Conservation (phyloP, 192 early-diverging fungal species). For the Phlyctochytrium arcticum region DNA sequence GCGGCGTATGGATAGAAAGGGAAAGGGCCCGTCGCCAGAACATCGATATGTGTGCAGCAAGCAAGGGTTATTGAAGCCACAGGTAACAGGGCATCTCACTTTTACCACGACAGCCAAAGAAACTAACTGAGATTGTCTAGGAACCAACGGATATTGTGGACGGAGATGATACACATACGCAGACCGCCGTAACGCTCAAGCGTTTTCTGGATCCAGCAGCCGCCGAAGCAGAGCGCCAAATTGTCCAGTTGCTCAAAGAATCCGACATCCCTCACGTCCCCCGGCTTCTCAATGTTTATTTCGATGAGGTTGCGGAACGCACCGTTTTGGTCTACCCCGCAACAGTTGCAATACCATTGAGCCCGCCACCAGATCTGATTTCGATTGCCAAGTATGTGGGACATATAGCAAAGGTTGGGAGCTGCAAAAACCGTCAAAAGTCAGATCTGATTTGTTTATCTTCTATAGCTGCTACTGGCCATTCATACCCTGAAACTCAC, state of each 20-base stretch:
- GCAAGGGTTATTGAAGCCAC: too few species aligned
- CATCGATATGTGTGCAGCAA: too few species aligned
- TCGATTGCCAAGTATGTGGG: background rate
- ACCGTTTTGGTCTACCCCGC: constrained; percentile 27
- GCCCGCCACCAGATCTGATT: constrained; percentile 9
- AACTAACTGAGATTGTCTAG: background rate
- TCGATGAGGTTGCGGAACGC: background rate
- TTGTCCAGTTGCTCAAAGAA: constrained; percentile 1
- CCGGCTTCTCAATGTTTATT: constrained; percentile 1
- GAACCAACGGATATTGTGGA: background rate
- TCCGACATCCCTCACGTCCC: background rate
- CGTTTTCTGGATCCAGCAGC: background rate
- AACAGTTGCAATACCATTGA: background rate
- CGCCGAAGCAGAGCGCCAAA: background rate
- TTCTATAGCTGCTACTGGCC: constrained; percentile 49
- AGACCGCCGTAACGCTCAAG: constrained; percentile 12
- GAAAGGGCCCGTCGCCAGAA: background rate
- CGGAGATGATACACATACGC: background rate
- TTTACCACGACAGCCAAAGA: background rate
- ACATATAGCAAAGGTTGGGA: constrained; percentile 10
- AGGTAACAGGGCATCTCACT: too few species aligned
- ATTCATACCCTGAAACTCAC: constrained; percentile 60
- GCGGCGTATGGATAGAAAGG: too few species aligned
- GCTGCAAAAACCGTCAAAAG: background rate
- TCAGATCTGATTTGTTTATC: background rate